A percentile compares a stretch with the other conserved stretches of the same genome.
phyloP scores from a whole-genome alignment of 495 filamentous ascomycete genomes.

The Cercophora sp. region DNA sequence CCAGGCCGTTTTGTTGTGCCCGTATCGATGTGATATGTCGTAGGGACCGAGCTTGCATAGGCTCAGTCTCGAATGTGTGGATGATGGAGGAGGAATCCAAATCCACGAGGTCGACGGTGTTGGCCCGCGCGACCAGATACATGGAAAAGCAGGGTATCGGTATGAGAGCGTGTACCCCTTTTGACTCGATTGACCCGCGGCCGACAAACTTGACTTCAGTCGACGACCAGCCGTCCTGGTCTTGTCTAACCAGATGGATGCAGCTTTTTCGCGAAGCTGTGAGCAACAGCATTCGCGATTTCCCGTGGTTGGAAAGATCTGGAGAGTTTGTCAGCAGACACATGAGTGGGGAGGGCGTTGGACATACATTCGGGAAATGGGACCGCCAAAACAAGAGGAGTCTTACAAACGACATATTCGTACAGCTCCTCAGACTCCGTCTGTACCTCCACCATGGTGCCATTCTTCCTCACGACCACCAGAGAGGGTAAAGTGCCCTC shows the following conservation, averaged over 20 bases:
- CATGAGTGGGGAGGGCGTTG: conserved; percentile 22
- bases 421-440: conserved; percentile 24
- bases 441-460: conserved; percentile 51
- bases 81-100: conserved; percentile 46
- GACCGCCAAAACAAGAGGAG: conserved; percentile 40
- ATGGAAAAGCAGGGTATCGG: conserved; percentile 41
- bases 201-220: conserved; percentile 31
- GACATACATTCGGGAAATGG: conserved; percentile 34
- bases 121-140: conserved; percentile 43
- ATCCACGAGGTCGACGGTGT: conserved; percentile 52
- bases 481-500: conserved; percentile 37
- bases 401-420: conserved; percentile 41
- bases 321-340: not conserved
- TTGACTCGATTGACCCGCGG: conserved; percentile 13
- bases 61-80: conserved; percentile 53
- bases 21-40: conserved; percentile 47
- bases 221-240: conserved; percentile 34
- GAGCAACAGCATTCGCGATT: conserved; percentile 26
- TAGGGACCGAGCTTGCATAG: conserved; percentile 50
- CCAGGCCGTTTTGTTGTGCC: conserved; percentile 42
- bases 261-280: conserved; percentile 41
- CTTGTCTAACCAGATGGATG: conserved; percentile 42
- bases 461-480: conserved; percentile 55
- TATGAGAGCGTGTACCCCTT: conserved; percentile 36
- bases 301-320: conserved; percentile 12